Evolutionary conservation across 805 yeast genomes (phyloP).

Genomic region (Saccharomycopsis selenospora): DNA sequence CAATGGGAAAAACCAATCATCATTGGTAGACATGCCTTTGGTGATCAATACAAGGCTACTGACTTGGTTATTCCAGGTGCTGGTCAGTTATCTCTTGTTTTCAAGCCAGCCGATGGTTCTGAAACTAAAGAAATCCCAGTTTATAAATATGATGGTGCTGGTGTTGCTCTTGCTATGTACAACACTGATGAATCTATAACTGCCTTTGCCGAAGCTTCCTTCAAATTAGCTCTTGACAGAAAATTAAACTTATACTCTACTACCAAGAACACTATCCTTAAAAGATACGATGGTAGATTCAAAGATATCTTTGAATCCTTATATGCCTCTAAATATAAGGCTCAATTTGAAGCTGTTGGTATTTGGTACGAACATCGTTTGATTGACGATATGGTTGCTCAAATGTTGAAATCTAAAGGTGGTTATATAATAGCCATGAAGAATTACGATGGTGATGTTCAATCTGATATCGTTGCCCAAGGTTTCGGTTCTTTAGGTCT

Average conservation of each 20-base stretch:
- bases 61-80: slow-evolving; percentile 61
- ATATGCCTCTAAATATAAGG: slow-evolving; percentile 50
- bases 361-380: slow-evolving; percentile 74
- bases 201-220: slow-evolving; percentile 76
- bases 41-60: slow-evolving; percentile 79
- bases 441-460: slow-evolving; percentile 83
- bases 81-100: slow-evolving; percentile 60
- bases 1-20: slow-evolving; percentile 79
- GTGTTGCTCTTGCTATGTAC: slow-evolving; percentile 79
- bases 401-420: slow-evolving; percentile 79
- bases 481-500: slow-evolving; percentile 80
- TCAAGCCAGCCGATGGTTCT: slow-evolving; percentile 54
- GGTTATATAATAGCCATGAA: slow-evolving; percentile 76
- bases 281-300: slow-evolving; percentile 76
- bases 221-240: slow-evolving; percentile 62
- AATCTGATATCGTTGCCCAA: slow-evolving; percentile 79
- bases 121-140: slow-evolving; percentile 43
- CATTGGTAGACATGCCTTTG: slow-evolving; percentile 81
- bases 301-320: slow-evolving; percentile 70
- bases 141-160: slow-evolving; percentile 55
- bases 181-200: slow-evolving; percentile 71
- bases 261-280: slow-evolving; percentile 75
- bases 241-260: slow-evolving; percentile 60
- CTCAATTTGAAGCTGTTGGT: slow-evolving; percentile 50
- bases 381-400: slow-evolving; percentile 86